Conservation (phyloP, 106 monocot species). For the Dendrobium huoshanense region DNA sequence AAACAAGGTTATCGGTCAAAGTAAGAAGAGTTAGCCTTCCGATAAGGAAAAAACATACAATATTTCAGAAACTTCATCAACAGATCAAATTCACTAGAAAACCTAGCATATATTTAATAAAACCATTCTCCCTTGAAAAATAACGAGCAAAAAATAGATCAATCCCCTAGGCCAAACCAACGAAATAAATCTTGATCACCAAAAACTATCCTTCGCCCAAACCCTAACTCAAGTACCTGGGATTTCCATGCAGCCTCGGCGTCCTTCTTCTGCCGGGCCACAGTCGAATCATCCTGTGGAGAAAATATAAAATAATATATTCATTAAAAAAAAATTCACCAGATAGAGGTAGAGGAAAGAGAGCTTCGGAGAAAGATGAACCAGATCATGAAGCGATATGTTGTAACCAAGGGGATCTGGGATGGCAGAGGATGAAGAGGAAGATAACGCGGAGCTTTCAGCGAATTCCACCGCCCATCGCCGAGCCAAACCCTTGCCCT, state of each 20-base stretch:
- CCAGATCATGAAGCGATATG: conserved; percentile 56
- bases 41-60: not conserved
- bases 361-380: conserved; percentile 2
- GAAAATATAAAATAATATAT: not conserved
- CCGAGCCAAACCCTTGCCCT: conserved; percentile 81
- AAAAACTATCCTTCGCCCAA: not conserved
- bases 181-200: not conserved
- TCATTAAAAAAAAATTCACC: not conserved
- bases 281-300: conserved; percentile 53
- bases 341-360: not conserved
- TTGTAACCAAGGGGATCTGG: conserved; percentile 87
- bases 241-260: conserved; percentile 88
- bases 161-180: not conserved
- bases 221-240: conserved; percentile 40
- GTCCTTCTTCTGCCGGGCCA: conserved; percentile 77
- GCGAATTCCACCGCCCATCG: conserved; percentile 85
- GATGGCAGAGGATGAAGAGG: conserved; percentile 26
- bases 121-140: too few species aligned
- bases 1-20: not conserved
- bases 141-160: not conserved
- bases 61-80: not conserved
- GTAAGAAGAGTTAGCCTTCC: not conserved
- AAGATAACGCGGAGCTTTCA: conserved; percentile 33
- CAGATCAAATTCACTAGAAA: too few species aligned
- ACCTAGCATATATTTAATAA: too few species aligned